Conservation (phyloP, 257 asterid species). For the Solanum verrucosum region DNA sequence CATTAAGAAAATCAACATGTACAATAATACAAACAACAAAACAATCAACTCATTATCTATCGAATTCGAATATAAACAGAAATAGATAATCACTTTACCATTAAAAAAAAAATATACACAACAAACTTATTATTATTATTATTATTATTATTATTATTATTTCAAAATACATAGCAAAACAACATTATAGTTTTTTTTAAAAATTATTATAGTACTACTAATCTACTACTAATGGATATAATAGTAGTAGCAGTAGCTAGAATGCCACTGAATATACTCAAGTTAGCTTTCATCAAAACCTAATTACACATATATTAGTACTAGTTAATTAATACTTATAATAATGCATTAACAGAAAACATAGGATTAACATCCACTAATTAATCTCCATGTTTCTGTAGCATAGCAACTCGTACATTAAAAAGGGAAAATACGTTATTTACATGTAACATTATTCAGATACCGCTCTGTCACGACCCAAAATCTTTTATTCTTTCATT, state of each 20-base stretch:
- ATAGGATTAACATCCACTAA: neutral
- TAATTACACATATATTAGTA: neutral
- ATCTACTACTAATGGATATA: neutral
- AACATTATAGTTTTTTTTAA: neutral
- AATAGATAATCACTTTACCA: neutral
- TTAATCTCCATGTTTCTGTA: neutral
- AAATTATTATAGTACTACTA: neutral
- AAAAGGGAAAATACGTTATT: constrained; percentile 4
- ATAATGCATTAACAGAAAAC: neutral
- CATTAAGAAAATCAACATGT: too few species aligned
- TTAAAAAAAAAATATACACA: neutral
- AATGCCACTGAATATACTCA: neutral
- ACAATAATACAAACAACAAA: neutral
- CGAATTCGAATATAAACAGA: neutral
- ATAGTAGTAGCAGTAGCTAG: neutral
- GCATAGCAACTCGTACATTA: neutral
- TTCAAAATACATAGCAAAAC: neutral
- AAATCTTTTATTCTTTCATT: neutral
- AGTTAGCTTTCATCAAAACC: neutral
- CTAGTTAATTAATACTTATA: neutral
- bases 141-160: neutral
- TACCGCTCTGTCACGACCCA: neutral
- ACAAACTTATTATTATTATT: neutral
- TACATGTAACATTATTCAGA: constrained; percentile 7
- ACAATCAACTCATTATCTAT: neutral